phyloP scores from a whole-genome alignment of 352 stramenopile species.

The Globisporangium solare region DNA sequence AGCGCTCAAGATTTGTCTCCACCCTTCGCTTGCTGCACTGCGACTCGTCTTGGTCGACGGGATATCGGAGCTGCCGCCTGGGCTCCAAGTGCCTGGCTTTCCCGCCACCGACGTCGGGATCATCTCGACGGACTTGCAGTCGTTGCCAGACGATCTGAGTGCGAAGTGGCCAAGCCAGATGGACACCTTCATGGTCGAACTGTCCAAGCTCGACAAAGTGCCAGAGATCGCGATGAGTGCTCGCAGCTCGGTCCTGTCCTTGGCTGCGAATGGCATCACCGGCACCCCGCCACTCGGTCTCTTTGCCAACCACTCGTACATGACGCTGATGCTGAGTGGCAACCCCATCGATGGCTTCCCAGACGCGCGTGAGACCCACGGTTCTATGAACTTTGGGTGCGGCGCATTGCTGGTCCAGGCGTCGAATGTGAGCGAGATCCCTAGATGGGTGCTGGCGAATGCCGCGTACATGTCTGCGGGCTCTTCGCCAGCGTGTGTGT shows the following conservation, averaged over 20 bases:
- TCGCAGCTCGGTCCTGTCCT: neutral
- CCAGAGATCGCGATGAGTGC: constrained; percentile 7
- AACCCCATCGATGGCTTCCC: neutral
- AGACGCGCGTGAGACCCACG: too few species aligned
- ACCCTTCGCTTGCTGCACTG: constrained; percentile 5
- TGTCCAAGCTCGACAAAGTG: constrained; percentile 7
- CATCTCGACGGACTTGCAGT: neutral
- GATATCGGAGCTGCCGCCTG: neutral
- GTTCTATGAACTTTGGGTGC: neutral
- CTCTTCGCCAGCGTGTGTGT: too few species aligned
- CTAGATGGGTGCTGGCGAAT: too few species aligned
- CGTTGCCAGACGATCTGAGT: neutral
- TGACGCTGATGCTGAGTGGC: neutral
- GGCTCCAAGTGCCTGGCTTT: neutral
- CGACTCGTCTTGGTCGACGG: neutral
- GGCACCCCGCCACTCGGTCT: neutral
- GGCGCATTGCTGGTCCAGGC: neutral
- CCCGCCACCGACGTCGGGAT: constrained; percentile 2
- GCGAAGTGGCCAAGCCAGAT: neutral
- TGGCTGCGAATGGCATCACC: neutral
- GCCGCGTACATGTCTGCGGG: too few species aligned
- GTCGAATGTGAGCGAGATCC: neutral
- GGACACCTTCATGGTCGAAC: constrained; percentile 8
- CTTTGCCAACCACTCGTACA: neutral
- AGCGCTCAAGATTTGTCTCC: constrained; percentile 10